Conservation (phyloP, 1,284 basidiomycete genomes). For the Rhizoctonia solani region DNA sequence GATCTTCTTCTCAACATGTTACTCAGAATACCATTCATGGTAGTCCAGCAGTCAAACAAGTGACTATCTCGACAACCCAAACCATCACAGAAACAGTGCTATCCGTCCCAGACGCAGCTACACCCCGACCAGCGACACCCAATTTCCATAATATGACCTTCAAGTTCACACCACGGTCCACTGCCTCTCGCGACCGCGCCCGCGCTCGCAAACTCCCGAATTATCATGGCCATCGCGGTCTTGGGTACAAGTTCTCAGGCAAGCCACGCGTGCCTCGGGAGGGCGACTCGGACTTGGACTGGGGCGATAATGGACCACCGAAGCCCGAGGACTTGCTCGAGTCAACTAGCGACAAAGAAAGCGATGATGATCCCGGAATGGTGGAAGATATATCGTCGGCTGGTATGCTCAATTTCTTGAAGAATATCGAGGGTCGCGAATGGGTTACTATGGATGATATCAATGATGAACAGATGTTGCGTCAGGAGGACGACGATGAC, state of each 20-base stretch:
- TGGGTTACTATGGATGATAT: conserved; percentile 70
- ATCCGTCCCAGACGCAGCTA: neutral
- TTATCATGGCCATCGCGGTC: neutral
- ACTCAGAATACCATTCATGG: too few species aligned
- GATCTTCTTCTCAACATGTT: neutral
- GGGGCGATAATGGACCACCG: conserved; percentile 51
- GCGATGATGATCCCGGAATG: conserved; percentile 25
- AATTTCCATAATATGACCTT: conserved; percentile 2
- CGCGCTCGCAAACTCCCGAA: neutral
- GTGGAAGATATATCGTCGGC: conserved; percentile 41
- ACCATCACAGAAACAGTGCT: too few species aligned
- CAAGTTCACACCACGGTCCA: neutral
- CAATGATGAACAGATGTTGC: conserved; percentile 57
- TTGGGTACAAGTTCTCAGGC: neutral
- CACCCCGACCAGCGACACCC: neutral
- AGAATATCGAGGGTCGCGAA: conserved; percentile 50
- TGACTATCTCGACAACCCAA: too few species aligned
- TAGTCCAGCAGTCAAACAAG: too few species aligned
- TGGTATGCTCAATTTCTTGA: conserved; percentile 53
- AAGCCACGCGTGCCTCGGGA: conserved; percentile 39
- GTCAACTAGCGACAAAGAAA: conserved; percentile 43
- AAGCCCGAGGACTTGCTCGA: conserved; percentile 5
- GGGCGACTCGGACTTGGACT: conserved; percentile 72
- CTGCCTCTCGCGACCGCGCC: conserved; percentile 5
- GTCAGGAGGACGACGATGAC: conserved; percentile 58